These are phyloP conservation scores for Solanum hybrid DNA, from an alignment of 305 asterid genomes.

Conservation along the genomic window DNA sequence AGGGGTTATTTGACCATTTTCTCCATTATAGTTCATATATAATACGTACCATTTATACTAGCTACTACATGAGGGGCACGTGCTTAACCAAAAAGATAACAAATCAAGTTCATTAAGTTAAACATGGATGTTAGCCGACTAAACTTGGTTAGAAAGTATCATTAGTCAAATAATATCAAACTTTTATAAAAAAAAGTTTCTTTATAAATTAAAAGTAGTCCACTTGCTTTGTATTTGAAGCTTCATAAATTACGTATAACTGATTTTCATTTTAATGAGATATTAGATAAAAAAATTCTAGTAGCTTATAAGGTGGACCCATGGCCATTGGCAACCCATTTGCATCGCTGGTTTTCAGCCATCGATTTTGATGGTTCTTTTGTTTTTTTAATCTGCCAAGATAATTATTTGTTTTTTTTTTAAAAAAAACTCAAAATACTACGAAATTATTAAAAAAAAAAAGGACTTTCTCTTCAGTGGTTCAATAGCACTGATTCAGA, in stretches of 20 bases:
- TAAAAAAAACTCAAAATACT: not conserved
- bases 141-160: not conserved
- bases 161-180: not conserved
- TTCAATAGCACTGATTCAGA: not conserved
- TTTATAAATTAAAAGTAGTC: too few relatives aligned
- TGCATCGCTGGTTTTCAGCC: conserved; percentile 2
- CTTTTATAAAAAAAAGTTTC: too few relatives aligned
- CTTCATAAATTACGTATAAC: accelerated
- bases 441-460: not conserved
- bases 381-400: not conserved
- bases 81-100: not conserved
- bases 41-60: not conserved
- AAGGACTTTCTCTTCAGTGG: not conserved
- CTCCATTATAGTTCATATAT: not conserved
- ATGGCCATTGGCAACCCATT: not conserved
- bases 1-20: too few relatives aligned
- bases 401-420: not conserved
- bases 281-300: too few relatives aligned
- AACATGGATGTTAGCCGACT: not conserved
- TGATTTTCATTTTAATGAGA: not conserved
- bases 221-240: not conserved
- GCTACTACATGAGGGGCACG: not conserved
- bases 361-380: not conserved
- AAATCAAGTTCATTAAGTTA: not conserved
- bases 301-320: not conserved